phyloP scores from a whole-genome alignment of 495 filamentous ascomycete genomes.

The Saxophila tyrrhenica region DNA sequence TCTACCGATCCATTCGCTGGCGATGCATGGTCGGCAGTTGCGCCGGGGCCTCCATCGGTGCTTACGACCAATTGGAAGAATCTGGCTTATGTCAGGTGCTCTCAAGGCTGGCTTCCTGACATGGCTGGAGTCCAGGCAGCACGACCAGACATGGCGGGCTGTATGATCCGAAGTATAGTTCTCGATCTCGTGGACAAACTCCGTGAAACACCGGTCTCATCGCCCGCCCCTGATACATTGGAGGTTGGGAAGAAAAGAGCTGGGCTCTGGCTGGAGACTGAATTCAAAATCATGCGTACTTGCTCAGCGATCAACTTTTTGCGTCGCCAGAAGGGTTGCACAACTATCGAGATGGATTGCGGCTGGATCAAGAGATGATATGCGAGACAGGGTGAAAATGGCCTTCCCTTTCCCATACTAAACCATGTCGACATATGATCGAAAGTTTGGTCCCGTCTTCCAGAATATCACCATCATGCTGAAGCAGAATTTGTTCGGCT shows the following conservation, averaged over 20 bases:
- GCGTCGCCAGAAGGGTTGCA: conserved; percentile 1
- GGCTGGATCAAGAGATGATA: conserved; percentile 8
- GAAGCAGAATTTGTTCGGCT: no score
- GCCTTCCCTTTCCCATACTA: no score
- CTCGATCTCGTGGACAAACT: no score
- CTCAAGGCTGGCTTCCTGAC: conserved; percentile 15
- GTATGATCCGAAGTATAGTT: no score
- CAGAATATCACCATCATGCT: no score
- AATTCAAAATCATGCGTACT: neutral
- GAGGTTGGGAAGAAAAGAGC: neutral
- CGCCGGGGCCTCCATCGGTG: neutral
- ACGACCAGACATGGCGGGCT: no score
- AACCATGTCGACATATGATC: no score
- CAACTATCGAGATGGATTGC: conserved; percentile 4
- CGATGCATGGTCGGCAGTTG: neutral
- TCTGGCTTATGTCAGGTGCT: conserved; percentile 6
- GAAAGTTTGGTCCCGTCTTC: no score
- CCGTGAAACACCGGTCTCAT: no score
- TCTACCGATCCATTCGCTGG: neutral
- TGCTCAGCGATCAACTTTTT: neutral
- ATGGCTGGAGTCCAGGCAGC: neutral
- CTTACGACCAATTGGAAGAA: conserved; percentile 7
- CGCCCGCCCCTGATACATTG: neutral
- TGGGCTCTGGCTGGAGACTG: conserved; percentile 9
- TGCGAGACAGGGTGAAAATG: no score